phyloP scores from a whole-genome alignment of 768 basidiomycete species.

The Suillus lakei region DNA sequence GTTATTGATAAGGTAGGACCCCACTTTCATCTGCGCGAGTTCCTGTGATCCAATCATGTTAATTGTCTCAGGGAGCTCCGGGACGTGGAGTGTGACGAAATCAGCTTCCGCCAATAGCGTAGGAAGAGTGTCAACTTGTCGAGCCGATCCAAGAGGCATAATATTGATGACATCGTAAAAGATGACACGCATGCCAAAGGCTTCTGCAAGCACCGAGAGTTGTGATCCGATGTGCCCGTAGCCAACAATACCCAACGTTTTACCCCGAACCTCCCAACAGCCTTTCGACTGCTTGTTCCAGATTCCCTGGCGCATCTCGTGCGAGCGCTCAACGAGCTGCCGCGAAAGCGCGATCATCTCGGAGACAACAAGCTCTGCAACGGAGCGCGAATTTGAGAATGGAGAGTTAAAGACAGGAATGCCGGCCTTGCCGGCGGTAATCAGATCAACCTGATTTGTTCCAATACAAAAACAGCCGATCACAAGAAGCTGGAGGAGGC shows the following conservation, averaged over 20 bases:
- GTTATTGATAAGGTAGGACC: constrained; percentile 97
- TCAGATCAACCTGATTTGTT: constrained; percentile 95
- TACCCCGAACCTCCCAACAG: constrained; percentile 98
- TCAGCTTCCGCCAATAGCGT: constrained; percentile 80
- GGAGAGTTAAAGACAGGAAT: constrained; percentile 99
- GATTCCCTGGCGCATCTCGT: constrained; percentile 85
- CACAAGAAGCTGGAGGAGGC: constrained; percentile 72
- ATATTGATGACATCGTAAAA: constrained; percentile 96
- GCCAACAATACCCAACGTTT: constrained; percentile 96
- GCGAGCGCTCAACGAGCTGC: constrained; percentile 87
- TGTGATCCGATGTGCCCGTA: constrained; percentile 99
- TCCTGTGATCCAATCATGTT: constrained; percentile 86
- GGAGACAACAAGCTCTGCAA: constrained; percentile 95
- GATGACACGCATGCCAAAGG: constrained; percentile 93
- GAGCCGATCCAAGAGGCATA: constrained; percentile 96
- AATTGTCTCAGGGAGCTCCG: constrained; percentile 94
- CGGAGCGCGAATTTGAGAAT: constrained; percentile 98
- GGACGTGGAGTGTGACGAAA: constrained; percentile 96
- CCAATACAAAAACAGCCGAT: constrained; percentile 99
- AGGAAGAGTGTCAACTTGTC: constrained; percentile 82
- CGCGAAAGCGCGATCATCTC: constrained; percentile 95
- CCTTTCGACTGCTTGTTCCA: constrained; percentile 99
- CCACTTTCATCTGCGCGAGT: constrained; percentile 91
- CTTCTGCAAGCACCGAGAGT: constrained; percentile 94
- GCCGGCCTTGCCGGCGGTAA: constrained; percentile 81